These are phyloP conservation scores for Firmiana major DNA, from an alignment of 345 rosid species.

Conservation along the genomic window DNA sequence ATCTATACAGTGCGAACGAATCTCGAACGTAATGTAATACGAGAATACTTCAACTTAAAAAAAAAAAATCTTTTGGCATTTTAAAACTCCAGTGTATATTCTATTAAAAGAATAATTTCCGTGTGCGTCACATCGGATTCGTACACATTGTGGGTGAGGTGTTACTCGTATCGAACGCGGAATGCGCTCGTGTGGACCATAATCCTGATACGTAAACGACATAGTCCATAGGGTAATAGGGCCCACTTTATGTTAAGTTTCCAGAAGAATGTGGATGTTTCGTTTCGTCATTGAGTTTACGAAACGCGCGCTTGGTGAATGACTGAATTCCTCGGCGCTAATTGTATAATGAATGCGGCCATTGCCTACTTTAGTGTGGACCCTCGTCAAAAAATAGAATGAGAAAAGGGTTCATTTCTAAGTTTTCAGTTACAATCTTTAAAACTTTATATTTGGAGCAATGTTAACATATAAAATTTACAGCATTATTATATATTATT, in stretches of 20 bases:
- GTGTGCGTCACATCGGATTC: slow-evolving; percentile 7
- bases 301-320: neutral
- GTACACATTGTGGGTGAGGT: neutral
- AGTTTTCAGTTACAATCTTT: too few relatives aligned
- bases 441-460: too few relatives aligned
- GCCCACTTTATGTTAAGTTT: neutral
- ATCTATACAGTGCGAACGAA: too few relatives aligned
- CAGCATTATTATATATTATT: too few relatives aligned
- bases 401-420: too few relatives aligned
- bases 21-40: too few relatives aligned
- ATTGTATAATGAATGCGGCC: neutral
- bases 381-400: neutral
- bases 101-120: too few relatives aligned
- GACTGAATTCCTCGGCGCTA: neutral
- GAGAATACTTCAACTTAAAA: too few relatives aligned
- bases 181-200: neutral
- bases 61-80: too few relatives aligned
- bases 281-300: neutral
- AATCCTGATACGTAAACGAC: neutral
- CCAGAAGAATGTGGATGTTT: neutral
- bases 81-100: too few relatives aligned
- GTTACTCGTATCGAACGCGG: neutral
- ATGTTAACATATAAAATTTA: too few relatives aligned
- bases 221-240: neutral
- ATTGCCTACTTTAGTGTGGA: neutral